Percentiles rank a stretch among this genome's conserved stretches.
Evolutionary conservation across 106 monocot genomes (phyloP).

Genomic region (Platanthera zijinensis): DNA sequence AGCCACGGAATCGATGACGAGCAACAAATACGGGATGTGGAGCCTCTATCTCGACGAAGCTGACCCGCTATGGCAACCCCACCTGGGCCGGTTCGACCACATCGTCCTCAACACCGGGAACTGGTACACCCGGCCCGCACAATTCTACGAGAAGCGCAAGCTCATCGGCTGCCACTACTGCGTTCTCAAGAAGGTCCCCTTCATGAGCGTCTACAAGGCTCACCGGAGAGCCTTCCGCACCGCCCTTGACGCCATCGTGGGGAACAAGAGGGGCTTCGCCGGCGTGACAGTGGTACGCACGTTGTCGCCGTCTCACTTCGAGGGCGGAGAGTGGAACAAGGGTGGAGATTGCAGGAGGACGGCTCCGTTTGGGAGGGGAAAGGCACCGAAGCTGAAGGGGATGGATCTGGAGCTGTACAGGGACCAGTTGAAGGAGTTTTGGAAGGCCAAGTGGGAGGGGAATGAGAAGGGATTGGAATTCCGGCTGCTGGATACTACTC

Average conservation of each 20-base stretch:
- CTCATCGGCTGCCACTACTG: conserved; percentile 36
- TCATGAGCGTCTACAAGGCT: conserved; percentile 19
- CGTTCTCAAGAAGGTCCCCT: conserved; percentile 9
- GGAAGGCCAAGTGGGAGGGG: conserved; percentile 24
- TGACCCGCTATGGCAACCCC: conserved; percentile 24
- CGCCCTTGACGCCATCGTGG: conserved; percentile 19
- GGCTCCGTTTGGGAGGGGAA: conserved; percentile 22
- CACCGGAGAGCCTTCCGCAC: conserved; percentile 33
- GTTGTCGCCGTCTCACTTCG: conserved; percentile 40
- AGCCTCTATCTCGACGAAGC: conserved; percentile 36
- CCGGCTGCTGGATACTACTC: conserved; percentile 33
- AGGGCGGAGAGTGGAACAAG: conserved; percentile 40
- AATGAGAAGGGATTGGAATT: conserved; percentile 26
- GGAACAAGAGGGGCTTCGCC: not conserved
- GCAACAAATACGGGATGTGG: conserved; percentile 11
- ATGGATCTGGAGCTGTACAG: conserved; percentile 24
- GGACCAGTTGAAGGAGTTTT: conserved; percentile 36
- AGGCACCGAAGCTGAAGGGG: conserved; percentile 14
- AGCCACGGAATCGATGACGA: conserved; percentile 3
- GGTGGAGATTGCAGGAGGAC: conserved; percentile 42
- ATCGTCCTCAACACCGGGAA: conserved; percentile 41
- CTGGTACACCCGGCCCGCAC: conserved; percentile 51
- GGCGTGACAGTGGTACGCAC: conserved; percentile 26
- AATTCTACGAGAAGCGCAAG: conserved; percentile 17
- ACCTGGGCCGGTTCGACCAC: conserved; percentile 22